A percentile compares a stretch with the other conserved stretches of the same genome.
phyloP scores from a whole-genome alignment of 164 flowering plant species.

The Nymphaea thermarum region DNA sequence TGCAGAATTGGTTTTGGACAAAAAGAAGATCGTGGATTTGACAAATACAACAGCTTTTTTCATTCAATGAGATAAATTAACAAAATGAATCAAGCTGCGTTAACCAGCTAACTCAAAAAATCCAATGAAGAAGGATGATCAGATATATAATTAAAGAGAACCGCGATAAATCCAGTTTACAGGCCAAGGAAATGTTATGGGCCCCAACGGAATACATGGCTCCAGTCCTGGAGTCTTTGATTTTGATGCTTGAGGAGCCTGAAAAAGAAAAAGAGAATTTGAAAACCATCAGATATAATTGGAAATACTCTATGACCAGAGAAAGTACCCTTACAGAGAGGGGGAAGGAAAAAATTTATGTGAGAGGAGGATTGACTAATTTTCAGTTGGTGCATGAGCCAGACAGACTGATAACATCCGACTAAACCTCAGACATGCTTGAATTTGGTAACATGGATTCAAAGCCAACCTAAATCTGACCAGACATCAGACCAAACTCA shows the following conservation, averaged over 20 bases:
- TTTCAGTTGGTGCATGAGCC: neutral
- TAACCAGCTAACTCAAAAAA: neutral
- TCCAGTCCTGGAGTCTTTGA: slow-evolving; percentile 64
- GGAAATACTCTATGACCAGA: neutral
- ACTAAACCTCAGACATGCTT: neutral
- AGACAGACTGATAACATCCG: no score
- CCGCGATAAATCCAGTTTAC: neutral
- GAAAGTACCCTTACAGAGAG: neutral
- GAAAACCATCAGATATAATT: no score
- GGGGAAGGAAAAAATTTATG: neutral
- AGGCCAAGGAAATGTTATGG: slow-evolving; percentile 14
- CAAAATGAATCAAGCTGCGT: neutral
- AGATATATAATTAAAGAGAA: neutral
- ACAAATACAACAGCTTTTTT: neutral
- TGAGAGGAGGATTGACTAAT: neutral
- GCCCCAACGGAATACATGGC: slow-evolving; percentile 52
- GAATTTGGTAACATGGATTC: neutral
- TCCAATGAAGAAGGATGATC: neutral
- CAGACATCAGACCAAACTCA: no score
- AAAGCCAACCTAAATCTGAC: neutral
- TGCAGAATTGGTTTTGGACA: neutral
- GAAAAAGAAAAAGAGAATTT: slow-evolving; percentile 2
- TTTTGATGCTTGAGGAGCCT: slow-evolving; percentile 74
- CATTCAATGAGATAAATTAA: no score
- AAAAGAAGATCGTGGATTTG: neutral